Evolutionary conservation across 106 monocot species (phyloP), one percentile per base, ranked within the genome.

Genomic region (Dendrobium officinale): DNA sequence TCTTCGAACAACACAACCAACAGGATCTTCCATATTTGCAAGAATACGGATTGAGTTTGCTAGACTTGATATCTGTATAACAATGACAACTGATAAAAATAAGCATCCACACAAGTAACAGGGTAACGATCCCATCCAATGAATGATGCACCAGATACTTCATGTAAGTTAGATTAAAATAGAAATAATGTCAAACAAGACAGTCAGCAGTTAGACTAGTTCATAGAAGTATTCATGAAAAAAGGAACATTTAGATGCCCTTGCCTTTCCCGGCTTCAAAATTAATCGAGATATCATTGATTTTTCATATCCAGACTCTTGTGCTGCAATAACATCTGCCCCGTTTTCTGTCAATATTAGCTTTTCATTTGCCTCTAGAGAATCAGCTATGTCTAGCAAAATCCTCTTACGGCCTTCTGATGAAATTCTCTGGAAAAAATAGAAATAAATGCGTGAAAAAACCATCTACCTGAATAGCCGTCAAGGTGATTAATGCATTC

Each of bases 21-120:
- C 88, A 42, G 95, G 99, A 75, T 99, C 99, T 55, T 91, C 91
- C 95, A 99, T 99, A 47, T 95, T 85, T 66, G 99, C 99, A 86
- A 99, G 89, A 13, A 86, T 78, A 58, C 93, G 88, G 31, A 99
- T 90, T 6, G 95, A 95, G 13, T 95, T 95, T 67, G 95, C 80
- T 72, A 99, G 87, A 80, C 91, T 95, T 76, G 87, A 91, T 86
- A 99, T 91, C 95, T 95, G 89, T 67, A 33, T 48, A 48, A 27
- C 5, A 48, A 76, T 24, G 45, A 9, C 13, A 45, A 27, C 18
- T 11, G 4, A 76, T 1, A 76, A 76, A 19, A 75, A 72, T 75
- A 10, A 24, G 42, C 45, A 45, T 27, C 27, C 26, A 27, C 67
- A 13, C 75, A 76, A 76, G 11, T 27, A 27, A 49, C 48, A 24